A percentile compares a stretch with the other conserved stretches of the same genome.
These are phyloP conservation scores for Schizosaccharomyces japonicus DNA, from an alignment of 805 yeast genomes.

Conservation along the genomic window DNA sequence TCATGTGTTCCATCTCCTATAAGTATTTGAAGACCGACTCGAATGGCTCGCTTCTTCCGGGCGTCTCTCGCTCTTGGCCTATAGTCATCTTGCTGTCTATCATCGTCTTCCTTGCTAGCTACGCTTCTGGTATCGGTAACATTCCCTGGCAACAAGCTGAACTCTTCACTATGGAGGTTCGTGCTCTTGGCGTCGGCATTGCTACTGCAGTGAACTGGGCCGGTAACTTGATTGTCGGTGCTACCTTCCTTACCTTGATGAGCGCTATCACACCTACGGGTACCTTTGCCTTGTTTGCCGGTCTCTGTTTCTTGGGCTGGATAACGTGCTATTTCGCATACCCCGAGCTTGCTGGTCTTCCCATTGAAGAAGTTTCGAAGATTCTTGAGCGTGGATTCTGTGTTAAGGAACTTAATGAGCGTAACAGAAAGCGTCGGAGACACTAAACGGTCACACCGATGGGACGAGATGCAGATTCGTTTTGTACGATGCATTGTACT, in stretches of 20 bases:
- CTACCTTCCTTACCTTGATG: slow-evolving; percentile 12
- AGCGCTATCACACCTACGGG: slow-evolving; percentile 23
- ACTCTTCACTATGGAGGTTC: slow-evolving; percentile 59
- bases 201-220: slow-evolving; percentile 88
- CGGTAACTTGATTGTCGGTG: slow-evolving; percentile 73
- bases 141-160: slow-evolving; percentile 97
- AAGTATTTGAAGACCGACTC: slow-evolving; percentile 48
- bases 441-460: too few species aligned
- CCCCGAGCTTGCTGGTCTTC: slow-evolving; percentile 79
- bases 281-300: slow-evolving; percentile 39
- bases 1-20: slow-evolving; percentile 74
- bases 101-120: slow-evolving; percentile 65
- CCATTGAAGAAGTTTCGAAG: slow-evolving; percentile 77
- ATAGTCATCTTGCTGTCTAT: slow-evolving; percentile 59
- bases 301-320: slow-evolving; percentile 25
- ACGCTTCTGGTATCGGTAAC: slow-evolving; percentile 85
- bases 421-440: neutral
- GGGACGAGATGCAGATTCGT: too few species aligned
- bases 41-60: slow-evolving; percentile 13
- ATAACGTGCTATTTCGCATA: slow-evolving; percentile 31
- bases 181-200: slow-evolving; percentile 75
- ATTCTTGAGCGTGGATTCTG: slow-evolving; percentile 27
- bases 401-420: neutral
- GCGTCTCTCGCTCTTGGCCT: slow-evolving; percentile 48
- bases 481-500: too few species aligned